Conservation (phyloP, 2,329 filamentous ascomycete genomes). For the Penicillium sp. region DNA sequence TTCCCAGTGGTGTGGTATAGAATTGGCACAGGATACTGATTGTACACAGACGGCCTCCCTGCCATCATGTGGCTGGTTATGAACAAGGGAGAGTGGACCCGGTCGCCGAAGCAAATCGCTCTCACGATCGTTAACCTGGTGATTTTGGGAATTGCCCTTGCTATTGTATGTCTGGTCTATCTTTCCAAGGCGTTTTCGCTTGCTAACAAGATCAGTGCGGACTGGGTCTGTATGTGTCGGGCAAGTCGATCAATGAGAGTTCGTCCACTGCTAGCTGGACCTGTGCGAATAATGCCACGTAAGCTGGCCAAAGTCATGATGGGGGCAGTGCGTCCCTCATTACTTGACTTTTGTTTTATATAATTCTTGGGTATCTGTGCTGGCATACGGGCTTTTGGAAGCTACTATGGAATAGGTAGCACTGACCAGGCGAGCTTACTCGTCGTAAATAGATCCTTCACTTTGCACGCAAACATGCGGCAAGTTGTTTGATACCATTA, state of each 20-base stretch:
- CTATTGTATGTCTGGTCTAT: constrained; percentile 21
- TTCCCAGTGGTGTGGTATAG: too few species aligned
- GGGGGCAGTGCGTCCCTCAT: background rate
- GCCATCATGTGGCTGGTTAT: constrained; percentile 48
- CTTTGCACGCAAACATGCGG: background rate
- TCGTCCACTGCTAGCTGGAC: constrained; percentile 36
- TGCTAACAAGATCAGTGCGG: constrained; percentile 30
- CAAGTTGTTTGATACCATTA: too few species aligned
- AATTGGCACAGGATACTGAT: too few species aligned
- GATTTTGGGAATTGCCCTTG: constrained; percentile 35
- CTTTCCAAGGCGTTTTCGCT: background rate
- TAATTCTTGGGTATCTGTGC: background rate
- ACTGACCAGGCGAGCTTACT: constrained; percentile 4
- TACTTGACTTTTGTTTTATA: constrained; percentile 5
- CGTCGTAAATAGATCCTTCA: constrained; percentile 13
- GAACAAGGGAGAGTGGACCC: constrained; percentile 42
- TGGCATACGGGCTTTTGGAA: background rate
- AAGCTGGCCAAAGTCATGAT: background rate
- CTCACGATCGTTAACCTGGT: constrained; percentile 43
- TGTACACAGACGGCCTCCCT: constrained; percentile 17
- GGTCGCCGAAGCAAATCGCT: constrained; percentile 40
- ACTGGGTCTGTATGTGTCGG: constrained; percentile 42
- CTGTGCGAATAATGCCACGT: constrained; percentile 35
- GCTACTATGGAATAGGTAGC: constrained; percentile 2
- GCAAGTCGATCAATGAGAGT: constrained; percentile 36